These are phyloP conservation scores for Dillenia turbinata DNA, from an alignment of 164 flowering plant species.

Conservation along the genomic window DNA sequence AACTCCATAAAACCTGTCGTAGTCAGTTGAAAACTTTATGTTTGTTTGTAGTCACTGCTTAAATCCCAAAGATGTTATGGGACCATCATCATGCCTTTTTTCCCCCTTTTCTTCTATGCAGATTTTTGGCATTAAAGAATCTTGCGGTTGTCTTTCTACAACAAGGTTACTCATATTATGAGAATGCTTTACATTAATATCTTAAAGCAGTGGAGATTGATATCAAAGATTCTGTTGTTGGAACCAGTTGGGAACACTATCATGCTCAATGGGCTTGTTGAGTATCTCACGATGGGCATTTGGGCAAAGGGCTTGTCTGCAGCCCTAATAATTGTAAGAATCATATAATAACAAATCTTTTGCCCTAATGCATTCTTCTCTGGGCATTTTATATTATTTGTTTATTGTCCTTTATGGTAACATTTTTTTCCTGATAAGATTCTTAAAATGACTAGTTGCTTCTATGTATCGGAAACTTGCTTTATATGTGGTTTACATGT, in stretches of 20 bases:
- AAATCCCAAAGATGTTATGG: too few species aligned
- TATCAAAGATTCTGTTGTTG: conserved; percentile 90
- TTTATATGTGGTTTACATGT: background rate
- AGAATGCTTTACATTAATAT: conserved; percentile 79
- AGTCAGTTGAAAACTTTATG: too few species aligned
- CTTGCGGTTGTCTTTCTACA: conserved; percentile 87
- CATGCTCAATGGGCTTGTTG: conserved; percentile 87
- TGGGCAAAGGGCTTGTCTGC: conserved; percentile 94
- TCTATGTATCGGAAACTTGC: too few species aligned
- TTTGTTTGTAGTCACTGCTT: too few species aligned
- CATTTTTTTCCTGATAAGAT: background rate
- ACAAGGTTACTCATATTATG: conserved; percentile 74
- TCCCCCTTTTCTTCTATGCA: conserved; percentile 21
- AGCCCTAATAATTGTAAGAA: conserved; percentile 93
- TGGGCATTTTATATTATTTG: background rate
- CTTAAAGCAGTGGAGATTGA: conserved; percentile 98
- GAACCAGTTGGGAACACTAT: conserved; percentile 91
- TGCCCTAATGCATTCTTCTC: background rate
- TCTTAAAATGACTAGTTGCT: too few species aligned
- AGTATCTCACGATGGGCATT: conserved; percentile 99
- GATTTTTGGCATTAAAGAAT: conserved; percentile 92
- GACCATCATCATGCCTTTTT: too few species aligned
- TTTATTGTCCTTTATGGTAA: background rate
- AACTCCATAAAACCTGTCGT: too few species aligned
- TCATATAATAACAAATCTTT: background rate